Base-by-base conservation (phyloP, 78 protist species). In the Dictyostelium brefeldianum region DNA sequence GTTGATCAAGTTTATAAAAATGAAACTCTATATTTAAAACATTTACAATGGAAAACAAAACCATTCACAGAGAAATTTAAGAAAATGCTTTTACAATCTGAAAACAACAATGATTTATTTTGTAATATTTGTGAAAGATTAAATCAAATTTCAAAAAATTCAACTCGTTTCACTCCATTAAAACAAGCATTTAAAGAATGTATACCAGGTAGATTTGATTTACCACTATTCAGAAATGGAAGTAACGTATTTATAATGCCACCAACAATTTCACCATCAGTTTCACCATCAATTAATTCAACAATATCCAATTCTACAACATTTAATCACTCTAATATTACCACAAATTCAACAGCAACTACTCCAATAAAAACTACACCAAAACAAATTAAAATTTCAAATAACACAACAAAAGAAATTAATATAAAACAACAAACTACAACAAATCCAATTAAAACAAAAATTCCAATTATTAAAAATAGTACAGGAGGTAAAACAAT, bases 21-120 rank as follows among this genome's bases (percentile, higher is more conserved):
- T 51, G 84, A 89, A 17, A 51, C 81, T 11, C 50, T 57, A 22
- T 41, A 62, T 10, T 54, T 74, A 46, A 73, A 83, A 43, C 78
- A 83, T 47, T 43, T 83, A 6, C 25, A 70, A 25, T 83, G 91
- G 91, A 83, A 50, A 12, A 41, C 36, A 4, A 22, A 74, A 46
- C 80, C 80, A 4, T 46, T 2, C 14, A 8, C 80, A 46, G 27
- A 25, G 1, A 12, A 17, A 22, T 74, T 74, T 22, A 17, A 74
- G 25, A 36, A 74, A 11, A 2, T 74, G 0, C n/a, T 46, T 0
- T n/a, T 47, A 11, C 43, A 62, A 11, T 62, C 70, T 9, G 27
- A 62, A 25, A 36, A 62, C 4, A 22, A 62, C 5, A 25, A 25
- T 11, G 70, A 62, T 25, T 25, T 62, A 11, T 25, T 62, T 62